phyloP scores from a whole-genome alignment of 495 filamentous ascomycete species.

The Neurospora hispaniola region DNA sequence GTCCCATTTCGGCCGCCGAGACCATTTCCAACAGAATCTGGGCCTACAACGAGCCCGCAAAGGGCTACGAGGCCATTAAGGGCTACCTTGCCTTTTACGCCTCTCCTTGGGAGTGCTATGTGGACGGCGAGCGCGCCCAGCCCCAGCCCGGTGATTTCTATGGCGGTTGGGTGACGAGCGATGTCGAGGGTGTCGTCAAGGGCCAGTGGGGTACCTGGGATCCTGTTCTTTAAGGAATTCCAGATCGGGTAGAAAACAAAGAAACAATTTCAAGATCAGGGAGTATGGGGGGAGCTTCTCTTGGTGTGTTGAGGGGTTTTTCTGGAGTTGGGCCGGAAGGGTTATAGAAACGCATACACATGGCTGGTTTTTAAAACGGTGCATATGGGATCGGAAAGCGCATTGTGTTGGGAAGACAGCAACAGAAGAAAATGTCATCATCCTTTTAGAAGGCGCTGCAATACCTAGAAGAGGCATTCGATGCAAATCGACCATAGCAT shows the following conservation, averaged over 20 bases:
- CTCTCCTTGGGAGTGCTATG: slow-evolving; percentile 49
- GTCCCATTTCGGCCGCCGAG: slow-evolving; percentile 21
- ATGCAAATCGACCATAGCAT: background rate
- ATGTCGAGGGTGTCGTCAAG: slow-evolving; percentile 45
- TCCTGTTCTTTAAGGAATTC: slow-evolving; percentile 11
- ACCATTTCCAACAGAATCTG: slow-evolving; percentile 40
- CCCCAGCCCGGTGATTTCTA: slow-evolving; percentile 50
- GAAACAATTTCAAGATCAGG: background rate
- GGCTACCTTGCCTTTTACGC: slow-evolving; percentile 43
- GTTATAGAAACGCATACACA: background rate
- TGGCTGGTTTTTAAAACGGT: background rate
- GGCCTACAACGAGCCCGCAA: slow-evolving; percentile 42
- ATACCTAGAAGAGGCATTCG: background rate
- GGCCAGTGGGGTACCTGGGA: slow-evolving; percentile 35
- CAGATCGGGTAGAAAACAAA: background rate
- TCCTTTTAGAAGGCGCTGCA: background rate
- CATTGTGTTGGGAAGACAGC: background rate
- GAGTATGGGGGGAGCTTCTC: background rate
- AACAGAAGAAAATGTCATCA: background rate
- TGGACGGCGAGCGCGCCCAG: slow-evolving; percentile 48
- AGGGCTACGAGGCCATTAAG: slow-evolving; percentile 36
- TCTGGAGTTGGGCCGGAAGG: background rate
- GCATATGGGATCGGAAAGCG: background rate
- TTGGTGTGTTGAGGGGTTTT: background rate
- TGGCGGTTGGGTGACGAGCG: slow-evolving; percentile 47